These are phyloP conservation scores for Coniochaeta prunicola DNA, from an alignment of 2,329 filamentous ascomycete species.

Conservation along the genomic window DNA sequence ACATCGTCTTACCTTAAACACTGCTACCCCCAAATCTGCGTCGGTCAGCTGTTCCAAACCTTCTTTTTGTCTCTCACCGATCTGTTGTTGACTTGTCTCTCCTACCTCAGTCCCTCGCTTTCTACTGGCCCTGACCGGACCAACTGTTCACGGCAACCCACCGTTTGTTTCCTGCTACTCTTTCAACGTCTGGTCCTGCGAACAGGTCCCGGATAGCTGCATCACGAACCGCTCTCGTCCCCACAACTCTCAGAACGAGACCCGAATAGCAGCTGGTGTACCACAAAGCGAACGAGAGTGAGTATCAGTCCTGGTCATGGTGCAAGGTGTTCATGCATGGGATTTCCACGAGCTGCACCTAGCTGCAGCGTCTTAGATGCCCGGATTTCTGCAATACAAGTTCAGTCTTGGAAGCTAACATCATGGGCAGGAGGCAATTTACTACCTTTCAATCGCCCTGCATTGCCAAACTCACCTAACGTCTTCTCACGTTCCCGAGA, in stretches of 20 bases:
- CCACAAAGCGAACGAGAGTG: background rate
- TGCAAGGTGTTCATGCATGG: background rate
- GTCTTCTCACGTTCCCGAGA: background rate
- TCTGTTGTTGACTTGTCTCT: conserved; percentile 1
- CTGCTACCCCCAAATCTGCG: background rate
- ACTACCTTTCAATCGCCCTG: background rate
- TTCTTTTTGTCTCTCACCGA: background rate
- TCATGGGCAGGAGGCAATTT: background rate
- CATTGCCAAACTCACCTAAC: background rate
- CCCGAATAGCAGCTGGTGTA: background rate
- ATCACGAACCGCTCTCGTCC: conserved; percentile 23
- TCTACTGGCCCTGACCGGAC: conserved; percentile 9
- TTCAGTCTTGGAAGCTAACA: background rate
- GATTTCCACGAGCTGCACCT: background rate
- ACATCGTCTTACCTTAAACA: conserved; percentile 3
- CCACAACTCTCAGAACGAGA: conserved; percentile 22
- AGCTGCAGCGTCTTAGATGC: background rate
- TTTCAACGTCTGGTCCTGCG: conserved; percentile 29
- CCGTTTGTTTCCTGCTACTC: conserved; percentile 27
- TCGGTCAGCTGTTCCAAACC: background rate
- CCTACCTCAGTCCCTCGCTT: background rate
- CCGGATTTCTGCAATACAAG: background rate
- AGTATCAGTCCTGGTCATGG: background rate
- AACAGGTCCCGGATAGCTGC: conserved; percentile 39
- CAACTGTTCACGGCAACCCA: conserved; percentile 26